Evolutionary conservation across 108 stramenopile species (phyloP).

Genomic region (Bacterosira constricta): DNA sequence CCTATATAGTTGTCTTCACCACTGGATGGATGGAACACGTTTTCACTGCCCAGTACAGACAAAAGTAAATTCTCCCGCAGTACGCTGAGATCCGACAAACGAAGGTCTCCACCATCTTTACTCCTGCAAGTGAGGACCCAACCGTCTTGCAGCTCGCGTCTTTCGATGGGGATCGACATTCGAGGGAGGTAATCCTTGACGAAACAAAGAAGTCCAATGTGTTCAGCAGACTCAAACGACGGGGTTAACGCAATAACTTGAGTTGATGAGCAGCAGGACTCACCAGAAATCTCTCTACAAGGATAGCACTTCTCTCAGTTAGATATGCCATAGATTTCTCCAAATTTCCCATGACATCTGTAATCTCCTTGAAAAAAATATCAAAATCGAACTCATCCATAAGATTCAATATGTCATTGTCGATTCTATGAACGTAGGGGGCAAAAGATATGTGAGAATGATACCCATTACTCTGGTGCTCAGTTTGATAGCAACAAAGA

Average conservation of each 20-base stretch:
- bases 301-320: slow-evolving; percentile 68
- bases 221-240: neutral
- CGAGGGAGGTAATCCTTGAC: slow-evolving; percentile 79
- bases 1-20: slow-evolving; percentile 22
- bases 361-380: slow-evolving; percentile 70
- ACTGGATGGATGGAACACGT: slow-evolving; percentile 68
- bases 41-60: slow-evolving; percentile 67
- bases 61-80: slow-evolving; percentile 77
- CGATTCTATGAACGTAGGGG: slow-evolving; percentile 56
- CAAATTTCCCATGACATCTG: slow-evolving; percentile 68
- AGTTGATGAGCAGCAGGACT: too few relatives aligned
- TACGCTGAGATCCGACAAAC: slow-evolving; percentile 75
- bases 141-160: slow-evolving; percentile 78
- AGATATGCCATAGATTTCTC: slow-evolving; percentile 66
- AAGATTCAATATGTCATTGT: slow-evolving; percentile 84
- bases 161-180: slow-evolving; percentile 88
- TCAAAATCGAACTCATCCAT: slow-evolving; percentile 86
- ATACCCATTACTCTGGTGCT: neutral
- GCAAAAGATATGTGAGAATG: neutral
- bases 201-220: neutral
- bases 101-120: slow-evolving; percentile 77
- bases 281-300: slow-evolving; percentile 83
- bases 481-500: neutral
- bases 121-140: slow-evolving; percentile 87
- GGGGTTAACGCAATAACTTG: neutral